Percentiles rank a stretch among this genome's conserved stretches.
These are phyloP conservation scores for Vigna radiata DNA, from an alignment of 306 rosid genomes.

Conservation along the genomic window DNA sequence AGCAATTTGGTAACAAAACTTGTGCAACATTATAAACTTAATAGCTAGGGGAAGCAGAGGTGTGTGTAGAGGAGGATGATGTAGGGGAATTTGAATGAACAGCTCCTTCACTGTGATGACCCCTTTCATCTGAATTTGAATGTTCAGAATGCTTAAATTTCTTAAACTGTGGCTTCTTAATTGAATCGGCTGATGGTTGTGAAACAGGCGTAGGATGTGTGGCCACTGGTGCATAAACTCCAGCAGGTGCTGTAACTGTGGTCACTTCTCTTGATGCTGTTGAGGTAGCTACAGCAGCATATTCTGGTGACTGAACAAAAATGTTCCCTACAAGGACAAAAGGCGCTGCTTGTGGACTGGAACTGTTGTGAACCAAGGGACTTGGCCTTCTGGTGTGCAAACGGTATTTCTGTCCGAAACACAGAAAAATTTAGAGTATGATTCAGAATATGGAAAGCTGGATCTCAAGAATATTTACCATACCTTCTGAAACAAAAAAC, in stretches of 20 bases:
- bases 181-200: constrained; percentile 40
- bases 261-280: constrained; percentile 50
- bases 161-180: constrained; percentile 48
- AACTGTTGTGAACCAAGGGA: constrained; percentile 56
- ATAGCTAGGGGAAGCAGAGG: constrained; percentile 55
- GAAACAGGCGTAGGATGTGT: constrained; percentile 45
- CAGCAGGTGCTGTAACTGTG: constrained; percentile 45
- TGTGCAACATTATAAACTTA: constrained; percentile 45
- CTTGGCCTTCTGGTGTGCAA: constrained; percentile 79
- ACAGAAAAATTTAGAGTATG: neutral
- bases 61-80: constrained; percentile 79
- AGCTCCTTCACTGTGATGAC: constrained; percentile 56
- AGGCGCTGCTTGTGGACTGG: constrained; percentile 62
- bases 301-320: constrained; percentile 73
- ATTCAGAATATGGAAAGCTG: constrained; percentile 27
- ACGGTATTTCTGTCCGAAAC: constrained; percentile 75
- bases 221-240: constrained; percentile 76
- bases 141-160: constrained; percentile 35
- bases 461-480: neutral
- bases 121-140: constrained; percentile 61
- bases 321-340: constrained; percentile 85
- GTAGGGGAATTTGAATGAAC: constrained; percentile 70
- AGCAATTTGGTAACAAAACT: constrained; percentile 52
- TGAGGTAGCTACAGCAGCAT: constrained; percentile 56
- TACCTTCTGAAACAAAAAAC: constrained; percentile 18